Base-by-base conservation (phyloP, 305 asterid species). In the Plantago coronopus region DNA sequence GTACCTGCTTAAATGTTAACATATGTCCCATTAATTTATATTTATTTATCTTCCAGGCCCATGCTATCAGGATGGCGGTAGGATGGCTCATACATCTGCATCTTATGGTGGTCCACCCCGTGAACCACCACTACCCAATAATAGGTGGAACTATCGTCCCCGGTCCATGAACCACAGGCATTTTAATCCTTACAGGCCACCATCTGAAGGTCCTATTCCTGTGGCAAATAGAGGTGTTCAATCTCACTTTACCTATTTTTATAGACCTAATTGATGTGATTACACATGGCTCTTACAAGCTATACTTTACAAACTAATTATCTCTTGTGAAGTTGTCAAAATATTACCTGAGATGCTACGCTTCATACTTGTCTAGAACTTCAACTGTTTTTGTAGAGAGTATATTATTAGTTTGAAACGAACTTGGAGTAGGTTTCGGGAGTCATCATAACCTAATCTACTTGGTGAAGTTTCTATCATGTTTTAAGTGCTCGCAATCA, bases 181-280 rank as follows among this genome's bases (percentile, higher is more conserved):
- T 63, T 69, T 72, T 49, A 65, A 79, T 74, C 78, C 81, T 64
- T 83, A 90, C 73, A 70, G 91, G 64, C 84, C 85, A 58, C 91
- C 85, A 17, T 60, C 79, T 58, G 91, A 81, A 67, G 86, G 81
- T 72, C 90, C 89, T 44, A 74, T 85, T 65, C 84, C 88, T 58
- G 85, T 83, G 59, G 72, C 81, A 18, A 79, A 77, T 75, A 85
- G 97, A 90, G 97, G 97, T 89, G 51, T 59, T 70, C 47, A 42
- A 48, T 60, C 65, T 17, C 17, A 43, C 58, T 69, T 64, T 44
- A 12, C 43, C 15, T 63, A 17, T 67, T 34, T 34, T 10, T 50
- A 45, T 15, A 16, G 38, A 45, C 42, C 22, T 19, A 44, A 34
- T 21, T 42, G 40, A 21, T 31, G 40, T 54, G 48, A 54, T 54